Base-by-base conservation (phyloP, 2,329 filamentous ascomycete genomes). In the Mycocentrospora acerina region DNA sequence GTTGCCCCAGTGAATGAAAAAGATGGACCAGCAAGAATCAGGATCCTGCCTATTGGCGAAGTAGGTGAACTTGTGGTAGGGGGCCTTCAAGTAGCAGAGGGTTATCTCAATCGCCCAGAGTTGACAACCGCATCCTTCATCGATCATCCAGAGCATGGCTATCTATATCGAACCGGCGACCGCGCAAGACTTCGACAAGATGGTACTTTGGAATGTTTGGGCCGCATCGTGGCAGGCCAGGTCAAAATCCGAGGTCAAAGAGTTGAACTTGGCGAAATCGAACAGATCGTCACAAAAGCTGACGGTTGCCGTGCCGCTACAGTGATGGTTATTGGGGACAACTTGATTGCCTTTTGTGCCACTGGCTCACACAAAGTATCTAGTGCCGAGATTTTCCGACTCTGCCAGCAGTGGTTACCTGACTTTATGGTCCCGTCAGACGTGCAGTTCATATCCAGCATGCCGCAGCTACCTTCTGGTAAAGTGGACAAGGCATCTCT, bases 221-320 rank as follows among this genome's bases (percentile, higher is more conserved):
- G 90, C 0, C 83, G 90, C 9, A 83, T 95, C 10, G 79, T 80
- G 2, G 80, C 81, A 33, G 89, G 88, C 0, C 90, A 96, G 64
- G 83, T 95, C 34, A 95, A 95, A 66, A 74, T 95, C 7, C 79
- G 89, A 36, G 90, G 90, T 1, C 90, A 95, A 65, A 77, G 89
- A 32, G 79, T 94, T 34, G 86, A 93, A 57, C 78, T 93, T 4
- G 86, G 86, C 0, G 88, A 71, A 35, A 59, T 71, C n/a, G 65
- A 70, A 44, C 56, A 68, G 27, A 53, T 53, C 13, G 51, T 66
- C 6, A 45, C 56, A 28, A 65, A 55, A 35, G 35, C 59, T 7
- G 38, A 58, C 16, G 55, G 50, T 8, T 69, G 88, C 31, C 82
- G 83, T 44, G 78, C 78, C 31, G 83, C 81, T 1, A 77, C 83